Evolutionary conservation across 2,329 filamentous ascomycete species (phyloP).

Genomic region (Chaetomium olivaceum): DNA sequence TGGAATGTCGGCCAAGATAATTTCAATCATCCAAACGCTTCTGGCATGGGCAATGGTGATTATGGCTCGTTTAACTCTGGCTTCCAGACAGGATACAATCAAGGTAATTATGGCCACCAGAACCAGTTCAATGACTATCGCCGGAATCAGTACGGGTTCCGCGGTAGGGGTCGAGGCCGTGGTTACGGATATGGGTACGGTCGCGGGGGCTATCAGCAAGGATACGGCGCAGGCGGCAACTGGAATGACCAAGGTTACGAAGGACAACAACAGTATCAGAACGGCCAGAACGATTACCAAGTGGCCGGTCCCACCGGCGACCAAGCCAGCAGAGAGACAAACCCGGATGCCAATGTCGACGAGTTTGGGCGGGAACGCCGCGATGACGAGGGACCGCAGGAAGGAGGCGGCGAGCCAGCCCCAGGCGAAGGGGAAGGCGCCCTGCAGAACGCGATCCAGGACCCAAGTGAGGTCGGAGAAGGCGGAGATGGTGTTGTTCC

Average conservation of each 20-base stretch:
- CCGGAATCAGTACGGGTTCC: constrained; percentile 65
- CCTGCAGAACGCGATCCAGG: constrained; percentile 14
- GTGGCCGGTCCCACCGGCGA: constrained; percentile 15
- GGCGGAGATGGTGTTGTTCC: constrained; percentile 16
- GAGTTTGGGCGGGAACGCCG: constrained; percentile 38
- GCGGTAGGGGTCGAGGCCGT: constrained; percentile 65
- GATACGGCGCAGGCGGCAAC: constrained; percentile 34
- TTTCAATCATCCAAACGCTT: constrained; percentile 83
- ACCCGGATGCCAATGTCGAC: constrained; percentile 36
- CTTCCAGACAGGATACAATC: constrained; percentile 75
- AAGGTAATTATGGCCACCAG: constrained; percentile 80
- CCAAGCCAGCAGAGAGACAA: constrained; percentile 26
- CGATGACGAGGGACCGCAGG: constrained; percentile 24
- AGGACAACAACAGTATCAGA: constrained; percentile 30
- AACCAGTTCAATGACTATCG: constrained; percentile 78
- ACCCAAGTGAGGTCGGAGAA: constrained; percentile 11
- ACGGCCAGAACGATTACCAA: constrained; percentile 25
- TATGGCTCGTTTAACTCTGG: constrained; percentile 77
- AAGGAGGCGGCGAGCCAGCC: constrained; percentile 22
- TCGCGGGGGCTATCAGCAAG: constrained; percentile 41
- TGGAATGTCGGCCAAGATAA: constrained; percentile 87
- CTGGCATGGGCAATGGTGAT: constrained; percentile 77
- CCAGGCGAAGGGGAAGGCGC: constrained; percentile 31
- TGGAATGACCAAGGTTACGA: constrained; percentile 35
- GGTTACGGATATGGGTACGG: constrained; percentile 51